Base-by-base conservation (phyloP, 2,329 filamentous ascomycete species). In the Pestalotiopsis sp. region DNA sequence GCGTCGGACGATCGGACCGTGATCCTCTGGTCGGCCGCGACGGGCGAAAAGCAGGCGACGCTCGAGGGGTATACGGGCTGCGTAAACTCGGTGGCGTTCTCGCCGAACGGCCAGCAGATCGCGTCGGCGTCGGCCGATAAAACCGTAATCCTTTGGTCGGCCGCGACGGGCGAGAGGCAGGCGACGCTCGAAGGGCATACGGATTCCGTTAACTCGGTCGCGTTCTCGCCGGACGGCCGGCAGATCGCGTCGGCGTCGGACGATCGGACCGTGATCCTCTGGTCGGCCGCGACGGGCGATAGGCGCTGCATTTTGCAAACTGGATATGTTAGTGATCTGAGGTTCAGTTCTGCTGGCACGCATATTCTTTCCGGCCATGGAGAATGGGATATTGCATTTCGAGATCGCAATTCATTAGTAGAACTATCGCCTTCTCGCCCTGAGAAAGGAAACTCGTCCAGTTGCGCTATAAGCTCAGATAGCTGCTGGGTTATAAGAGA, bases 221-320 rank as follows among this genome's bases (percentile, higher is more conserved):
- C n/a, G n/a, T n/a, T n/a, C n/a, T n/a, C n/a, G n/a, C n/a, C n/a
- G n/a, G n/a, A n/a, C n/a, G n/a, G n/a, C n/a, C n/a, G n/a, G n/a
- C n/a, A n/a, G n/a, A n/a, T n/a, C n/a, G n/a, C n/a, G n/a, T n/a
- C n/a, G n/a, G n/a, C n/a, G 39, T 1, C n/a, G 3, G 67, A 3
- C 49, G 71, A 67, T n/a, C n/a, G n/a, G 31, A 66, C 17, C 17
- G 70, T 23, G 74, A 73, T 73, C 64, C 69, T 69, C 52, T 52
- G 31, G 71, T 68, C 36, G 52, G 27, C 52, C 6, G 17, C n/a
- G 17, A 66, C 64, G 64, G 64, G 36, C 27, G 27, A 31, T 38
- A 17, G 6, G 52, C 64, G 70, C 49, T 68, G 70, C 27, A 72
- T 31, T 27, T 27, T 27, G 27, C 27, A 27, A 4, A 27, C 27